Percentiles rank a stretch among this genome's conserved stretches.
Conservation (phyloP, 1,139 yeast species). For the Diutina mesorugosa region DNA sequence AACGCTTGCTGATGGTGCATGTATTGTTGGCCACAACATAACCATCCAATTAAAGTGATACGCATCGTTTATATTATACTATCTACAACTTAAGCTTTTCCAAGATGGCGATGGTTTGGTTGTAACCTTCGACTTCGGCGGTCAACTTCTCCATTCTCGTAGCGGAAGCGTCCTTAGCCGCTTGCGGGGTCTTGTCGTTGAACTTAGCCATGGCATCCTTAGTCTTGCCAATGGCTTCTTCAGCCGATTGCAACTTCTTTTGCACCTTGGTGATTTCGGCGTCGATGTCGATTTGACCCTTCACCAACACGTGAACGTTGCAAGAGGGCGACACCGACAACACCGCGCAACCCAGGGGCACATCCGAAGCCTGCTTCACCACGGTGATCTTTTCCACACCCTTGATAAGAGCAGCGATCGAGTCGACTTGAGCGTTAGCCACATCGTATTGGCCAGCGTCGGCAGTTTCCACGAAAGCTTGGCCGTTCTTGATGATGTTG, state of each 20-base stretch:
- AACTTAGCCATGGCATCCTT: slow-evolving; percentile 51
- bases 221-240: slow-evolving; percentile 32
- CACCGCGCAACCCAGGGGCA: slow-evolving; percentile 86
- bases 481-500: slow-evolving; percentile 77
- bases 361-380: slow-evolving; percentile 36
- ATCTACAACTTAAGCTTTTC: slow-evolving; percentile 54
- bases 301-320: slow-evolving; percentile 81
- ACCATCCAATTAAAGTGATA: too few species aligned
- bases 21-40: too few species aligned
- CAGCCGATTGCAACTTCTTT: slow-evolving; percentile 56
- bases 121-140: slow-evolving; percentile 83
- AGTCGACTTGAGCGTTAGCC: slow-evolving; percentile 60
- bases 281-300: slow-evolving; percentile 89
- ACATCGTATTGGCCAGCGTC: slow-evolving; percentile 35
- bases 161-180: slow-evolving; percentile 67
- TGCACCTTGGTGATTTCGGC: slow-evolving; percentile 76
- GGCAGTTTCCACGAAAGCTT: slow-evolving; percentile 63
- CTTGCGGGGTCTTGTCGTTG: slow-evolving; percentile 70
- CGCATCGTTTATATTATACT: neutral
- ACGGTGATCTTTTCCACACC: slow-evolving; percentile 67
- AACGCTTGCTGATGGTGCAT: too few species aligned
- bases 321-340: slow-evolving; percentile 70
- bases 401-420: slow-evolving; percentile 82
- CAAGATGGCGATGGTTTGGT: slow-evolving; percentile 63
- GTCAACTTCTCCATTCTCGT: slow-evolving; percentile 55